These are phyloP conservation scores for Aspergillus arachidicola DNA, from an alignment of 2,329 filamentous ascomycete genomes.

Conservation along the genomic window DNA sequence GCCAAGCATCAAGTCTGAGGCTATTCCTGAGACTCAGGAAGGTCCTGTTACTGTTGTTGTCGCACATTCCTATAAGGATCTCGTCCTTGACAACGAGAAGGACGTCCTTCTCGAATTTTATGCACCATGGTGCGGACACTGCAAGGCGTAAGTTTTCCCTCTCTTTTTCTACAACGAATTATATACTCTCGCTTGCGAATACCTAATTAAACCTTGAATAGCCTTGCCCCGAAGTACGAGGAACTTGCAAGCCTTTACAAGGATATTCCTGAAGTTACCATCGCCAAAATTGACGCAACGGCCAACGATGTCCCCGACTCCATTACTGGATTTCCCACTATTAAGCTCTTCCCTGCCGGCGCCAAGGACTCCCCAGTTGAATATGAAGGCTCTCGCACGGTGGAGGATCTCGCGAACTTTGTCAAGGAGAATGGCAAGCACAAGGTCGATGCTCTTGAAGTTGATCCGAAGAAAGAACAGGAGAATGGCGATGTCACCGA, in stretches of 20 bases:
- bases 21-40: slow-evolving; percentile 90
- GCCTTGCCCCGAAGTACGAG: slow-evolving; percentile 68
- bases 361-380: slow-evolving; percentile 81
- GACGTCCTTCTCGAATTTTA: slow-evolving; percentile 98
- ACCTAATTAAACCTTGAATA: slow-evolving; percentile 24
- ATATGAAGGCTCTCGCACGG: slow-evolving; percentile 83
- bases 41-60: slow-evolving; percentile 86
- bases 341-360: slow-evolving; percentile 95
- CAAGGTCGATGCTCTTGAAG: slow-evolving; percentile 68
- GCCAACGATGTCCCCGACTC: slow-evolving; percentile 95
- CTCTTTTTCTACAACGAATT: background rate
- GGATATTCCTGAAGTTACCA: slow-evolving; percentile 59
- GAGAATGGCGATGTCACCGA: slow-evolving; percentile 39
- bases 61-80: slow-evolving; percentile 87
- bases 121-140: slow-evolving; percentile 79
- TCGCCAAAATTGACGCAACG: slow-evolving; percentile 94
- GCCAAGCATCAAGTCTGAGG: slow-evolving; percentile 98
- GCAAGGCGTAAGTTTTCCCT: slow-evolving; percentile 58
- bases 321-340: slow-evolving; percentile 97
- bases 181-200: background rate
- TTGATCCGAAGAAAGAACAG: slow-evolving; percentile 59
- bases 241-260: slow-evolving; percentile 62
- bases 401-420: slow-evolving; percentile 91
- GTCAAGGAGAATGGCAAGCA: slow-evolving; percentile 94
- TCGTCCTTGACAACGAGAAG: slow-evolving; percentile 92